Evolutionary conservation across 73 alveolate genomes (phyloP).

Genomic region (Uronychia binucleata): DNA sequence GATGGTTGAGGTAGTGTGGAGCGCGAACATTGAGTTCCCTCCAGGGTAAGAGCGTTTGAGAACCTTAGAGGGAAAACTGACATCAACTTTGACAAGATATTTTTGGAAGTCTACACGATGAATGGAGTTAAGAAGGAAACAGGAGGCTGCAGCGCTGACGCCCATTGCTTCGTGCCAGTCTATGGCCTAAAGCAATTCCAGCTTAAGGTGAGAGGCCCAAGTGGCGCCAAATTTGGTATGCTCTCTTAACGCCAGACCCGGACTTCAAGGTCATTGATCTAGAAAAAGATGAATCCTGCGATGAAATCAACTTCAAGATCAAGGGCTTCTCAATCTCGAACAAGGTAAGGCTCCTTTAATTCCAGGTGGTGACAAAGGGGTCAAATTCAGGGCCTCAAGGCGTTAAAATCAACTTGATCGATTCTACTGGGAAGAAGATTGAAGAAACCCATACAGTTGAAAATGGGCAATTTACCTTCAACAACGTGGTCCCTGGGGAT

Average conservation of each 20-base stretch:
- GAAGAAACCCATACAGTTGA: slow-evolving; percentile 17
- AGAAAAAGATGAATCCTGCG: slow-evolving; percentile 20
- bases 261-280: not conserved
- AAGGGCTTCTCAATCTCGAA: slow-evolving; percentile 26
- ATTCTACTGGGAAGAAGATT: not conserved
- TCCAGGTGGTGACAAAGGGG: not conserved
- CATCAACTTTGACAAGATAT: slow-evolving; percentile 33
- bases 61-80: not conserved
- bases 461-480: slow-evolving; percentile 22
- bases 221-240: slow-evolving; percentile 36
- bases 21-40: not conserved
- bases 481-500: slow-evolving; percentile 25
- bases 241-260: not conserved
- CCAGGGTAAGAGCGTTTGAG: not conserved
- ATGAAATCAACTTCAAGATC: slow-evolving; percentile 20
- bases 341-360: slow-evolving; percentile 8
- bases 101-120: slow-evolving; percentile 22
- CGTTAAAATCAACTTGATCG: slow-evolving; percentile 3
- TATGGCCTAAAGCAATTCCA: slow-evolving; percentile 11
- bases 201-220: slow-evolving; percentile 36
- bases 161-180: slow-evolving; percentile 36
- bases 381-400: slow-evolving; percentile 20
- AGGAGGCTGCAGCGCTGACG: slow-evolving; percentile 45
- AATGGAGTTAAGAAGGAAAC: slow-evolving; percentile 31
- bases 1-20: too few relatives aligned